These are phyloP conservation scores for Xylaria polymorpha DNA, from an alignment of 2,329 filamentous ascomycete genomes.

Conservation along the genomic window DNA sequence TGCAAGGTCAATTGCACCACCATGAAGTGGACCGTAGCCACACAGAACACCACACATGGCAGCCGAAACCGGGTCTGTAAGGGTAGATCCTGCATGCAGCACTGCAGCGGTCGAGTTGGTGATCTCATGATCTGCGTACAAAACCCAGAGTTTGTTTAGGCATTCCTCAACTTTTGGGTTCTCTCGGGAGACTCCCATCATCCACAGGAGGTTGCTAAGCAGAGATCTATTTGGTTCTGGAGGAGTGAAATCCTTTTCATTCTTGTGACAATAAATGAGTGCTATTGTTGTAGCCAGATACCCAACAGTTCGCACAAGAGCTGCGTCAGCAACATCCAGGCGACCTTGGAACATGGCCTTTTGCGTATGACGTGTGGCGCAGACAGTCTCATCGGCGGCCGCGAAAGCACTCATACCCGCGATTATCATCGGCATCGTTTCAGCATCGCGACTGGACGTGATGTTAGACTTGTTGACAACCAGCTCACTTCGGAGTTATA, in stretches of 20 bases:
- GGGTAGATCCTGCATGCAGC: constrained; percentile 59
- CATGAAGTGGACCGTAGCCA: constrained; percentile 60
- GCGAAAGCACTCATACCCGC: constrained; percentile 53
- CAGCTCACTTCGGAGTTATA: neutral
- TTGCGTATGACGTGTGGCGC: constrained; percentile 52
- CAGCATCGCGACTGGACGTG: constrained; percentile 44
- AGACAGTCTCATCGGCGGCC: constrained; percentile 47
- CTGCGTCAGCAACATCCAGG: constrained; percentile 51
- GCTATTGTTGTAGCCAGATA: constrained; percentile 52
- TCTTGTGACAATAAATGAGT: constrained; percentile 55
- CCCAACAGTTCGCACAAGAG: constrained; percentile 52
- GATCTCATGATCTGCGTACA: constrained; percentile 63
- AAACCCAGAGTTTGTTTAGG: constrained; percentile 55
- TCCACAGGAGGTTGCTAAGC: constrained; percentile 59
- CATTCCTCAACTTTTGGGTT: constrained; percentile 49
- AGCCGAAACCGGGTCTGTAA: constrained; percentile 58
- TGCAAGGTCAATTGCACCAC: constrained; percentile 61
- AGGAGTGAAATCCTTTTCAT: constrained; percentile 51
- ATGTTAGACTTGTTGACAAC: constrained; percentile 20
- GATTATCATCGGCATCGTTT: constrained; percentile 53
- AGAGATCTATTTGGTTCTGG: constrained; percentile 50
- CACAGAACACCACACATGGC: constrained; percentile 55
- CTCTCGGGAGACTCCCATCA: constrained; percentile 55
- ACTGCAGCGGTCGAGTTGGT: constrained; percentile 61
- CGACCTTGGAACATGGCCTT: constrained; percentile 53